phyloP scores from a whole-genome alignment of 371 early-diverging fungal genomes.

The Funneliformis caledonium region DNA sequence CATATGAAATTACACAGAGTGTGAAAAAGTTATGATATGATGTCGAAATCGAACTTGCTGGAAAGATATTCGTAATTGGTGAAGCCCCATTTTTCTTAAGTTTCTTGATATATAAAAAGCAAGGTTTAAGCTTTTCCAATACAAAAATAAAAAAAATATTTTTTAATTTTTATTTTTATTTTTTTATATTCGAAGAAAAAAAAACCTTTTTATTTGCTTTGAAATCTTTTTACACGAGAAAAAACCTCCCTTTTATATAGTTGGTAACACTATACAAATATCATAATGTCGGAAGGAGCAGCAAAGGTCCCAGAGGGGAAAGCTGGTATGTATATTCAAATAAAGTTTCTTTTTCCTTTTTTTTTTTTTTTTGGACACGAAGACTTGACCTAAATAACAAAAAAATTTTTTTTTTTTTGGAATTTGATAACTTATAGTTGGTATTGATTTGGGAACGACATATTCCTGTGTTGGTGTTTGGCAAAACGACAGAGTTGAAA shows the following conservation, averaged over 20 bases:
- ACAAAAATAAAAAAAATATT: slow-evolving; percentile 1
- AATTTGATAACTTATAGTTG: slow-evolving; percentile 50
- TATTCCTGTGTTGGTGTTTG: slow-evolving; percentile 99
- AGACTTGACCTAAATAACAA: neutral
- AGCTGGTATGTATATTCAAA: neutral
- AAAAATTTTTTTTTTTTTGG: too few species aligned
- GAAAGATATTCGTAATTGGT: slow-evolving; percentile 16
- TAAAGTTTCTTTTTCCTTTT: neutral
- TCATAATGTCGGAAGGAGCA: too few species aligned
- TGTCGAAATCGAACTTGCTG: slow-evolving; percentile 26
- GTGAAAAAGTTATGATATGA: neutral
- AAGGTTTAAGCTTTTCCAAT: neutral
- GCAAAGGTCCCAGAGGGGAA: neutral
- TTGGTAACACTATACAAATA: too few species aligned
- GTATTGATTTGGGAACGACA: slow-evolving; percentile 99
- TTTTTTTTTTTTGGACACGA: neutral
- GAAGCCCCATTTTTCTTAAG: neutral
- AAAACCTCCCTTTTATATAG: too few species aligned
- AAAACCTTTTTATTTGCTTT: too few species aligned
- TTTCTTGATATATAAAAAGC: neutral
- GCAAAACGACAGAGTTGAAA: slow-evolving; percentile 96
- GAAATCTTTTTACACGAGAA: too few species aligned
- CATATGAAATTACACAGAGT: too few species aligned
- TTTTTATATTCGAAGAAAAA: too few species aligned
- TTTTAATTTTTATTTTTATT: neutral